Percentiles rank a stretch among this genome's conserved stretches.
phyloP scores from a whole-genome alignment of 164 flowering plant species.

The Houttuynia cordata region DNA sequence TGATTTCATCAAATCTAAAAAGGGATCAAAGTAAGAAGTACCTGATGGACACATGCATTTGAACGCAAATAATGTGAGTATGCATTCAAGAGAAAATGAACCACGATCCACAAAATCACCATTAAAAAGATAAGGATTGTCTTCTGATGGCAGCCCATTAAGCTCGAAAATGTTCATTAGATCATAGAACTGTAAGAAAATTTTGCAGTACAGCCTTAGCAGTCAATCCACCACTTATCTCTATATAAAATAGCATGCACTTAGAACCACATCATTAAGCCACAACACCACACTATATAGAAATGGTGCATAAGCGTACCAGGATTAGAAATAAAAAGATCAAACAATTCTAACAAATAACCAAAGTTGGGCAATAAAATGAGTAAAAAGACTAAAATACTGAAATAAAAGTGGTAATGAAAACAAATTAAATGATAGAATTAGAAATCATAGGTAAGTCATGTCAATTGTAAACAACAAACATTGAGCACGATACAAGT shows the following conservation, averaged over 20 bases:
- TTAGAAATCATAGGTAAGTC: too few relatives aligned
- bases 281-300: too few relatives aligned
- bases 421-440: too few relatives aligned
- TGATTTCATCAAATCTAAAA: neutral
- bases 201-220: conserved; percentile 1
- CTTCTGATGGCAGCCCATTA: conserved; percentile 95
- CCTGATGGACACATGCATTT: conserved; percentile 98
- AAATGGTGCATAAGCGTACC: too few relatives aligned
- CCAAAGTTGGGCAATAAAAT: too few relatives aligned
- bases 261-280: neutral
- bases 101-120: conserved; percentile 99
- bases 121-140: conserved; percentile 93
- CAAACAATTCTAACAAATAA: too few relatives aligned
- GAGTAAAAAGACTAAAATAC: too few relatives aligned
- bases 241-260: neutral
- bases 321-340: too few relatives aligned
- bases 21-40: conserved; percentile 9
- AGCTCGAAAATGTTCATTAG: conserved; percentile 91
- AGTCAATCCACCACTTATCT: neutral
- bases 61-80: conserved; percentile 89
- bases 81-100: conserved; percentile 91
- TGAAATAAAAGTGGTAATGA: too few relatives aligned
- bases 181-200: conserved; percentile 76
- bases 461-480: too few relatives aligned
- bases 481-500: too few relatives aligned